These are phyloP conservation scores for Geranium rotundifolium DNA, from an alignment of 345 rosid species.

Conservation along the genomic window DNA sequence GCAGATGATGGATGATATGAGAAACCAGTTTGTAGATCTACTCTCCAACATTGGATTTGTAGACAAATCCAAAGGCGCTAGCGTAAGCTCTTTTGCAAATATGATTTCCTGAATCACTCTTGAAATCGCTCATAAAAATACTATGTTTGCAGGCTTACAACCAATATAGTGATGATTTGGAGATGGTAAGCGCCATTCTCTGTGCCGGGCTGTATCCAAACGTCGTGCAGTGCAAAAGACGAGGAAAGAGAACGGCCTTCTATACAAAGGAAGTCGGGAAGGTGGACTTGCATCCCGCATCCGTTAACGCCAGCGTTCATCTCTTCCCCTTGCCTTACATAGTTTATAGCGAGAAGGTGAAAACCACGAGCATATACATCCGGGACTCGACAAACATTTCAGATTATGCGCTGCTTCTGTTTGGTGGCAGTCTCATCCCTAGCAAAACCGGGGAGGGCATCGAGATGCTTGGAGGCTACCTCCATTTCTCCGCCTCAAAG, in stretches of 20 bases:
- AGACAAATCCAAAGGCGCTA: constrained; percentile 65
- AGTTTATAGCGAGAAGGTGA: constrained; percentile 89
- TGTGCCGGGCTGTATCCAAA: constrained; percentile 98
- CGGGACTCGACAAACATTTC: constrained; percentile 92
- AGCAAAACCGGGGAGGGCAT: constrained; percentile 71
- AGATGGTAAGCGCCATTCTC: constrained; percentile 78
- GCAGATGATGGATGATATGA: constrained; percentile 94
- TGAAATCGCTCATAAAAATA: background rate
- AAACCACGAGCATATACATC: constrained; percentile 62
- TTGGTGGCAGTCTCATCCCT: constrained; percentile 75
- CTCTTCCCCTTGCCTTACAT: constrained; percentile 78
- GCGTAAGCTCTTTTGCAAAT: constrained; percentile 32
- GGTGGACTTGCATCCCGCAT: constrained; percentile 89
- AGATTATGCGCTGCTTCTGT: constrained; percentile 85
- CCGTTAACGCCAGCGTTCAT: constrained; percentile 73
- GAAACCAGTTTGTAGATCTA: constrained; percentile 76
- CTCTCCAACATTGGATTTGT: constrained; percentile 87
- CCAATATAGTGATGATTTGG: constrained; percentile 66
- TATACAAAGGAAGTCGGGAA: constrained; percentile 92
- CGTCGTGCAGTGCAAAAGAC: constrained; percentile 92
- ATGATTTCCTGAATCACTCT: background rate
- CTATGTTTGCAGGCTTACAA: constrained; percentile 59
- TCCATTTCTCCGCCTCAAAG: constrained; percentile 85
- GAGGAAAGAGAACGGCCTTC: constrained; percentile 83
- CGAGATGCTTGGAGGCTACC: constrained; percentile 96